A percentile compares a stretch with the other conserved stretches of the same genome.
These are phyloP conservation scores for Lentinula aciculospora DNA, from an alignment of 768 basidiomycete genomes.

Conservation along the genomic window DNA sequence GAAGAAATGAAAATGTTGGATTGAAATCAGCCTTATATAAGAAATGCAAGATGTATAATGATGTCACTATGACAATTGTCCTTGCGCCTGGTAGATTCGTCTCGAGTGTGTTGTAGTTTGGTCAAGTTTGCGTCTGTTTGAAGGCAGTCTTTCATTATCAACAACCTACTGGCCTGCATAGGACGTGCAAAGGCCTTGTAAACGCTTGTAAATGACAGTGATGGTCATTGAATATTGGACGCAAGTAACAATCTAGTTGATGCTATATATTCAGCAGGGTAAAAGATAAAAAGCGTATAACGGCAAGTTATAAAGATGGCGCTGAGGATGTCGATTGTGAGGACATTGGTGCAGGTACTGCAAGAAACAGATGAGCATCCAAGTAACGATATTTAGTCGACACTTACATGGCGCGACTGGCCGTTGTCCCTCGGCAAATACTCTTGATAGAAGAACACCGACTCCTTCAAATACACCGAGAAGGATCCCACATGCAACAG, in stretches of 20 bases:
- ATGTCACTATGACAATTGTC: too few relatives aligned
- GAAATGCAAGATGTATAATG: not conserved
- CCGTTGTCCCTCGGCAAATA: conserved; percentile 78
- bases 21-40: not conserved
- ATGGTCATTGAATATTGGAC: not conserved
- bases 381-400: not conserved
- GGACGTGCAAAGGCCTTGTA: too few relatives aligned
- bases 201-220: too few relatives aligned
- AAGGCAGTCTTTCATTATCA: too few relatives aligned
- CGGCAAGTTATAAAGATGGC: conserved; percentile 20
- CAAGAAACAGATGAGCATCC: conserved; percentile 7
- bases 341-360: conserved; percentile 54
- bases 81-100: too few relatives aligned
- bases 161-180: too few relatives aligned
- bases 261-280: not conserved
- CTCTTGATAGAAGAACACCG: conserved; percentile 85
- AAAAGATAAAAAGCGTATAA: not conserved
- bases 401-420: conserved; percentile 75
- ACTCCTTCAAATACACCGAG: conserved; percentile 94
- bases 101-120: too few relatives aligned
- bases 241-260: not conserved
- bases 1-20: not conserved
- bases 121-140: too few relatives aligned
- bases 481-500: conserved; percentile 92
- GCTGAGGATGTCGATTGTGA: conserved; percentile 38